Conservation (phyloP, 1,284 basidiomycete species). For the Leccinum fallax region DNA sequence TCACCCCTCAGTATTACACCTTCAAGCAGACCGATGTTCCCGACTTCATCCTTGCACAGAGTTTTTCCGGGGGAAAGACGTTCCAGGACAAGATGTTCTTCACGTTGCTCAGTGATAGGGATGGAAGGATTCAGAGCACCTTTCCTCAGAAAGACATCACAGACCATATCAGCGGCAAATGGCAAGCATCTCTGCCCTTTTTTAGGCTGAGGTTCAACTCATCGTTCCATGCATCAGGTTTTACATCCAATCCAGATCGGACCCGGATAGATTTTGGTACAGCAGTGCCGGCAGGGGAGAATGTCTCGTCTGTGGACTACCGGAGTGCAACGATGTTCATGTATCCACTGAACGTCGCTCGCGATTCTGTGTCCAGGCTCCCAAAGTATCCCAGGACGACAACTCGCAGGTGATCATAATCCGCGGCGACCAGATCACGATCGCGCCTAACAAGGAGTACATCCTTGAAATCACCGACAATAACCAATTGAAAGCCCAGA, state of each 20-base stretch:
- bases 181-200: background rate
- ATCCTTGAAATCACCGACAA: background rate
- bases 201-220: background rate
- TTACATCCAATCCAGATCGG: background rate
- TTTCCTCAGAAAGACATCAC: background rate
- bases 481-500: background rate
- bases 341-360: conserved; percentile 1
- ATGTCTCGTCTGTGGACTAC: background rate
- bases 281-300: background rate
- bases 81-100: background rate
- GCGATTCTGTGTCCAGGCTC: background rate
- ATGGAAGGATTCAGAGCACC: conserved; percentile 1
- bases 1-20: background rate
- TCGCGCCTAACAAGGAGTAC: background rate
- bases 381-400: background rate
- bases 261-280: background rate
- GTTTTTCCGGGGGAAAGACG: background rate
- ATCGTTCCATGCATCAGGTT: background rate
- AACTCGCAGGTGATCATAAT: background rate
- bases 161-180: background rate
- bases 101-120: background rate
- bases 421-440: background rate
- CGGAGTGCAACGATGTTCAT: background rate
- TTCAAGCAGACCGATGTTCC: background rate
- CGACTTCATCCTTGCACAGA: background rate